Percentiles rank a stretch among this genome's conserved stretches.
These are phyloP conservation scores for Amanita jacksonii DNA, from an alignment of 768 basidiomycete genomes.

Conservation along the genomic window DNA sequence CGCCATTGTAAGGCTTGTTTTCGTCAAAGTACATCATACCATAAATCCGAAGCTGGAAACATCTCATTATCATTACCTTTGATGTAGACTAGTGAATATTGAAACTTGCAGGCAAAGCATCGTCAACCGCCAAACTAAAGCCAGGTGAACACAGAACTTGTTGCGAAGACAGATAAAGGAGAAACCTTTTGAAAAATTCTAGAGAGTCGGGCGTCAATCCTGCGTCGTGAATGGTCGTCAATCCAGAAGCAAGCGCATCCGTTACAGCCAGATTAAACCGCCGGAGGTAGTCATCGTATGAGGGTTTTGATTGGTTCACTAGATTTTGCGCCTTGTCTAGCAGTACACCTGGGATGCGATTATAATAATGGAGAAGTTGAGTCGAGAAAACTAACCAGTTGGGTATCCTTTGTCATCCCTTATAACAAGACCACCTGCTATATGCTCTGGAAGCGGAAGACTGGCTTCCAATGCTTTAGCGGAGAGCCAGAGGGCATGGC, in stretches of 20 bases:
- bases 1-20: slow-evolving; percentile 63
- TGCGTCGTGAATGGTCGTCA: slow-evolving; percentile 86
- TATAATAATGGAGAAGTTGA: background rate
- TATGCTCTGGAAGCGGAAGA: slow-evolving; percentile 50
- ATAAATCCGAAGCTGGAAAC: slow-evolving; percentile 60
- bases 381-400: slow-evolving; percentile 40
- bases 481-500: slow-evolving; percentile 86
- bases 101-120: slow-evolving; percentile 48
- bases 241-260: slow-evolving; percentile 60
- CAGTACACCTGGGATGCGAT: slow-evolving; percentile 43
- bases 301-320: slow-evolving; percentile 51
- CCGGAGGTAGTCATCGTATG: slow-evolving; percentile 50
- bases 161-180: background rate
- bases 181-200: slow-evolving; percentile 64
- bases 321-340: slow-evolving; percentile 84
- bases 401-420: slow-evolving; percentile 58
- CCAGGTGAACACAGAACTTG: slow-evolving; percentile 1
- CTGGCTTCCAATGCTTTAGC: slow-evolving; percentile 46
- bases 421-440: slow-evolving; percentile 77
- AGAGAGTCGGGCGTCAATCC: slow-evolving; percentile 61
- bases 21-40: slow-evolving; percentile 71
- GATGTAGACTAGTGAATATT: background rate
- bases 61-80: background rate
- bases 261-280: slow-evolving; percentile 52
- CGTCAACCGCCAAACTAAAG: slow-evolving; percentile 49